A percentile compares a stretch with the other conserved stretches of the same genome.
Evolutionary conservation across 2,329 filamentous ascomycete species (phyloP).

Genomic region (Fulvia fulva): DNA sequence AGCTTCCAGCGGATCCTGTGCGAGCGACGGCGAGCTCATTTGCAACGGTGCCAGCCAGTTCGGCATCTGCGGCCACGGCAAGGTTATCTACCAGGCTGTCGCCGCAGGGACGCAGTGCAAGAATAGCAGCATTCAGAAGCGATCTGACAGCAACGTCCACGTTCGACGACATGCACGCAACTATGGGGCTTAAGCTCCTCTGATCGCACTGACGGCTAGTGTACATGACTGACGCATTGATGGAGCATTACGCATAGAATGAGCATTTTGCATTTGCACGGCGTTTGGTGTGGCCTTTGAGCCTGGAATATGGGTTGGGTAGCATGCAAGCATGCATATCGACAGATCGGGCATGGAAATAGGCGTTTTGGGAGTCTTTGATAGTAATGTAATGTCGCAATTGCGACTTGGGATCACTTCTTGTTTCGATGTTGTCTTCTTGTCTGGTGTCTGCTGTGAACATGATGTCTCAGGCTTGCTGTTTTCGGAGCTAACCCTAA

Average conservation of each 20-base stretch:
- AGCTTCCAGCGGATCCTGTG: conserved; percentile 22
- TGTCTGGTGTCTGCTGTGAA: too few relatives aligned
- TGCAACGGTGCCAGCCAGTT: conserved; percentile 41
- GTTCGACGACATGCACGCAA: conserved; percentile 11
- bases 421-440: not conserved
- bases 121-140: conserved; percentile 36
- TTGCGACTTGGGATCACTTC: not conserved
- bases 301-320: not conserved
- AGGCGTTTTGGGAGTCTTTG: not conserved
- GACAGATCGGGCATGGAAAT: not conserved
- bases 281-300: not conserved
- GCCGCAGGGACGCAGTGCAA: conserved; percentile 44
- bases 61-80: conserved; percentile 43
- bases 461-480: too few relatives aligned
- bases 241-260: not conserved
- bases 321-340: not conserved
- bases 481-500: too few relatives aligned
- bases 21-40: conserved; percentile 32
- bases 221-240: not conserved
- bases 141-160: conserved; percentile 6
- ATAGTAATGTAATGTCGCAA: not conserved
- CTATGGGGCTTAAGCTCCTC: not conserved
- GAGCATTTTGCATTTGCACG: not conserved
- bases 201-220: not conserved
- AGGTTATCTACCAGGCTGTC: conserved; percentile 39